Conservation (phyloP, 2,329 filamentous ascomycete genomes). For the Alternaria arbusti region DNA sequence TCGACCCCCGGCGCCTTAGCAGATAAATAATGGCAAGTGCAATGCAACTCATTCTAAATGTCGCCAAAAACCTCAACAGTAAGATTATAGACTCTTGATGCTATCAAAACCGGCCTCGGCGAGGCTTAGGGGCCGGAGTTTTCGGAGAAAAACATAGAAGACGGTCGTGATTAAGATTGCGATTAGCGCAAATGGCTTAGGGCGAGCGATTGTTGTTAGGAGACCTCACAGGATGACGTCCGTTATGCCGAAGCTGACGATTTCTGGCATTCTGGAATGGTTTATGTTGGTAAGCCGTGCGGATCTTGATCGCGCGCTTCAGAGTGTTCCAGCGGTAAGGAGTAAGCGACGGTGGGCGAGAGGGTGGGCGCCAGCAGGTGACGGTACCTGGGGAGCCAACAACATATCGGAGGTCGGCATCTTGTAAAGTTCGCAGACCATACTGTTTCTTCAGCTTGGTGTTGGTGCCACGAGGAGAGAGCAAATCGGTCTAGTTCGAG, state of each 20-base stretch:
- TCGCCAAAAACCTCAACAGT: not conserved
- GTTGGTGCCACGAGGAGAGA: not conserved
- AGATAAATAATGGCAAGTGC: not conserved
- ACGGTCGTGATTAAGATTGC: not conserved
- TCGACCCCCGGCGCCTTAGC: not conserved
- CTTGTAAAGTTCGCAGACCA: not conserved
- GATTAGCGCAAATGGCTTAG: not conserved
- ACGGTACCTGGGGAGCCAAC: not conserved
- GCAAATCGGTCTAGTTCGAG: not conserved
- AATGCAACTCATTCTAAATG: not conserved
- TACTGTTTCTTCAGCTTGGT: not conserved
- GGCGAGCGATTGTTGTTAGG: not conserved
- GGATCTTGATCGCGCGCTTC: not conserved
- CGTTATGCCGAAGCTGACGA: not conserved
- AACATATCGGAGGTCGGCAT: not conserved
- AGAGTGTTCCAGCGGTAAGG: not conserved
- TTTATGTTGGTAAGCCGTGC: not conserved
- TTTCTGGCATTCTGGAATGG: not conserved
- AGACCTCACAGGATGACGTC: not conserved
- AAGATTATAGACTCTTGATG: not conserved
- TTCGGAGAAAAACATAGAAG: not conserved
- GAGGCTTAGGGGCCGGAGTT: not conserved
- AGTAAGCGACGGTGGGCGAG: not conserved
- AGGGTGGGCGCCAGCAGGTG: not conserved
- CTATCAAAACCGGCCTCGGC: not conserved